phyloP scores from a whole-genome alignment of 257 asterid species.

The Asclepias syriaca region DNA sequence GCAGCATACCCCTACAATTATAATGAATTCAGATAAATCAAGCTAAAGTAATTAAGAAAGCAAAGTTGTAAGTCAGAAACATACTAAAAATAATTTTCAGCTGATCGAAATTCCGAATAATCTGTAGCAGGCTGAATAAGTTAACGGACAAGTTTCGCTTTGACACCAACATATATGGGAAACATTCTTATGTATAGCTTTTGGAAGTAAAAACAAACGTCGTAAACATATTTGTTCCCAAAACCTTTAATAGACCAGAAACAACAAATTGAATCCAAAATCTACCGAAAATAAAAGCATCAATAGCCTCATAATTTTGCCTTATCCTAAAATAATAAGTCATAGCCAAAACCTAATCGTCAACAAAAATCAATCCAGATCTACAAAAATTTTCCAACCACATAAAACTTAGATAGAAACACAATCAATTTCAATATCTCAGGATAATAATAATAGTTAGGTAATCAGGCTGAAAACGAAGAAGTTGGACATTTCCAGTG shows the following conservation, averaged over 20 bases:
- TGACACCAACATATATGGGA: neutral
- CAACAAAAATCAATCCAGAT: neutral
- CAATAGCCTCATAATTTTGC: neutral
- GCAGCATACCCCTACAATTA: slow-evolving; percentile 87
- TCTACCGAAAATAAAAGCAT: neutral
- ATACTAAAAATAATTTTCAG: neutral
- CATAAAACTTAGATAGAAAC: neutral
- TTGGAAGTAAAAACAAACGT: neutral
- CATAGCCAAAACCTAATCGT: neutral
- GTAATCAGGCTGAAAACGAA: neutral
- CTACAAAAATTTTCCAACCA: neutral
- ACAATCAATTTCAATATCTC: neutral
- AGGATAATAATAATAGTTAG: neutral
- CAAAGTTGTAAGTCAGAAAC: neutral
- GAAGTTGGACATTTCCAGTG: neutral
- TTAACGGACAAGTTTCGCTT: neutral
- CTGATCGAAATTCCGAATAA: neutral
- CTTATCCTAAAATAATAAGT: neutral
- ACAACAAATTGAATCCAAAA: neutral
- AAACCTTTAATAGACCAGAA: neutral
- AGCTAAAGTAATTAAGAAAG: neutral
- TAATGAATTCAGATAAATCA: neutral
- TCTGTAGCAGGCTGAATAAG: neutral
- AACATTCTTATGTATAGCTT: neutral
- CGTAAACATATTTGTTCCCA: neutral